phyloP scores from a whole-genome alignment of 1,284 basidiomycete species.

The Cryptococcus sp. region DNA sequence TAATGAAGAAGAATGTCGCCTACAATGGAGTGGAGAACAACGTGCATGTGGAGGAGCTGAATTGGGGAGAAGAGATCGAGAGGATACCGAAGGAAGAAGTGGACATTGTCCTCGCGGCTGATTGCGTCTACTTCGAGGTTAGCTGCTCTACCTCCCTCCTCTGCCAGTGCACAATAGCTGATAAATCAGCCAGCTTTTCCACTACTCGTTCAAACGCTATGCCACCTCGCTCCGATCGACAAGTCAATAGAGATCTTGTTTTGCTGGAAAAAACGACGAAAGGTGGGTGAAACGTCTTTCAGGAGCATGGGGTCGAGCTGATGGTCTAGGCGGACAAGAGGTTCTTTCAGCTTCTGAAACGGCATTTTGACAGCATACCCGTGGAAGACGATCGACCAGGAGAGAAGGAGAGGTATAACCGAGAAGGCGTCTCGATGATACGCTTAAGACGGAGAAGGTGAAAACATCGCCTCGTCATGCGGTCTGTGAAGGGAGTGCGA shows the following conservation, averaged over 20 bases:
- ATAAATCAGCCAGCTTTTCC: slow-evolving; percentile 71
- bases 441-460: slow-evolving; percentile 27
- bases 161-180: not conserved
- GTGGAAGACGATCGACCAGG: slow-evolving; percentile 41
- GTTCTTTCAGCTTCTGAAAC: slow-evolving; percentile 77
- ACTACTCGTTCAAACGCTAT: slow-evolving; percentile 73
- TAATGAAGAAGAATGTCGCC: slow-evolving; percentile 65
- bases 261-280: slow-evolving; percentile 89
- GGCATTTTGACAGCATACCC: slow-evolving; percentile 59
- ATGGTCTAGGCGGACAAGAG: slow-evolving; percentile 73
- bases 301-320: not conserved
- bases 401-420: slow-evolving; percentile 36
- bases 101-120: slow-evolving; percentile 73
- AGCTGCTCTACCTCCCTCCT: not conserved
- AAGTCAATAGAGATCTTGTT: slow-evolving; percentile 68
- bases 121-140: slow-evolving; percentile 87
- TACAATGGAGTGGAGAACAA: slow-evolving; percentile 55
- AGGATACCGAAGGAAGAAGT: slow-evolving; percentile 45
- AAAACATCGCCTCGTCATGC: too few relatives aligned
- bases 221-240: slow-evolving; percentile 53
- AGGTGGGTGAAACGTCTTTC: slow-evolving; percentile 51
- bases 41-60: slow-evolving; percentile 63
- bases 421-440: slow-evolving; percentile 41
- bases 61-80: slow-evolving; percentile 54
- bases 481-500: too few relatives aligned